These are phyloP conservation scores for Cystobasidium onofrii DNA, from an alignment of 768 basidiomycete genomes.

Conservation along the genomic window DNA sequence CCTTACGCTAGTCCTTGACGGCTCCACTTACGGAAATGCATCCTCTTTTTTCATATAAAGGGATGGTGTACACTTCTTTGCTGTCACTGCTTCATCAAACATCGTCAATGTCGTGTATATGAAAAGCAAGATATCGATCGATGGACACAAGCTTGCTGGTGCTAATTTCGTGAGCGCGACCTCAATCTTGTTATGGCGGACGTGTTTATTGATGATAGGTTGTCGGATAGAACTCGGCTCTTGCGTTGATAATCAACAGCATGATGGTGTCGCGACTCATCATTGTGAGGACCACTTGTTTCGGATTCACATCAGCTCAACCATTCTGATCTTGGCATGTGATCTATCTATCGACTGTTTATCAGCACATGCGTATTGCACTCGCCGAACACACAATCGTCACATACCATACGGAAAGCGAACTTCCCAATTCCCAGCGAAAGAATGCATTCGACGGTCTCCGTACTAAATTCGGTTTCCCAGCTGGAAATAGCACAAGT, in stretches of 20 bases:
- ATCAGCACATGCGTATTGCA: constrained; percentile 27
- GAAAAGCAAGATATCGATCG: constrained; percentile 17
- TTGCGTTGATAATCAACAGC: constrained; percentile 11
- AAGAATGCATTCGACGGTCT: neutral
- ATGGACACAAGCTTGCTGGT: constrained; percentile 1
- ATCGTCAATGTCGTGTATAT: constrained; percentile 30
- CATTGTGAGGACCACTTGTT: too few species aligned
- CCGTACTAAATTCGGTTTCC: neutral
- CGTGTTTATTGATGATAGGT: neutral
- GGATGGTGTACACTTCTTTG: constrained; percentile 22
- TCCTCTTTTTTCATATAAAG: neutral
- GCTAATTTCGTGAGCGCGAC: neutral
- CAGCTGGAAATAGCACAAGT: neutral
- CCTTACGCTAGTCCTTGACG: too few species aligned
- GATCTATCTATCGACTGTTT: neutral
- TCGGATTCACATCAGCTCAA: too few species aligned
- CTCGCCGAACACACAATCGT: constrained; percentile 6
- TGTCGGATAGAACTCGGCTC: neutral
- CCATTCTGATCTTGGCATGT: neutral
- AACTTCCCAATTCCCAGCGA: neutral
- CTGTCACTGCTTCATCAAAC: constrained; percentile 14
- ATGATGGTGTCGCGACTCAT: constrained; percentile 29
- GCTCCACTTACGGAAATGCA: too few species aligned
- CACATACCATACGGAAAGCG: constrained; percentile 3
- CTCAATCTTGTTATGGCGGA: neutral